A percentile compares a stretch with the other conserved stretches of the same genome.
Evolutionary conservation across 208 protist genomes (phyloP).

Genomic region (Leishmania tarentolae): DNA sequence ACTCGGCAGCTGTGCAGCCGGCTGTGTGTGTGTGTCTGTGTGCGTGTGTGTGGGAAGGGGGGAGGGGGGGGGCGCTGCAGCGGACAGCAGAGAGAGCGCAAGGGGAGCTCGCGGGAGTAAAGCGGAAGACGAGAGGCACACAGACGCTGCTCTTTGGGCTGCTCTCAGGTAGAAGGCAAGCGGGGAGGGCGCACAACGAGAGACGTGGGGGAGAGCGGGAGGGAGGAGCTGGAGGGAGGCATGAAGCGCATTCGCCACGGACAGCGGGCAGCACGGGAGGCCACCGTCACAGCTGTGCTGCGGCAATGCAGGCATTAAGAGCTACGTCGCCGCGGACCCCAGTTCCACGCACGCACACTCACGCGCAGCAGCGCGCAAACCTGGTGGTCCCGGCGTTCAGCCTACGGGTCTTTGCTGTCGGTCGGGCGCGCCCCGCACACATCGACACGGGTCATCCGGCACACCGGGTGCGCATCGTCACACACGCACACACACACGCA

Average conservation of each 20-base stretch:
- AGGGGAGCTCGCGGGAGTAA: background rate
- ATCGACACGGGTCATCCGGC: background rate
- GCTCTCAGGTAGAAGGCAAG: background rate
- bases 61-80: background rate
- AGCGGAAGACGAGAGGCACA: background rate
- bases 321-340: too few species aligned
- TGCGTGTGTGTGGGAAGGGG: background rate
- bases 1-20: too few species aligned
- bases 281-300: background rate
- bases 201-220: background rate
- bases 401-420: background rate
- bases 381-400: background rate
- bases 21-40: too few species aligned
- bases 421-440: background rate
- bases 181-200: background rate
- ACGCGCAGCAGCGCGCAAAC: background rate
- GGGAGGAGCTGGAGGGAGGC: background rate
- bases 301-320: background rate
- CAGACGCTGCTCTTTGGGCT: background rate
- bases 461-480: background rate
- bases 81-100: background rate
- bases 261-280: background rate
- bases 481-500: too few species aligned
- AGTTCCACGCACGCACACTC: too few species aligned
- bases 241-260: background rate